A percentile compares a stretch with the other conserved stretches of the same genome.
Conservation (phyloP, 2,329 filamentous ascomycete genomes). For the Colletotrichum gloeosporioides region DNA sequence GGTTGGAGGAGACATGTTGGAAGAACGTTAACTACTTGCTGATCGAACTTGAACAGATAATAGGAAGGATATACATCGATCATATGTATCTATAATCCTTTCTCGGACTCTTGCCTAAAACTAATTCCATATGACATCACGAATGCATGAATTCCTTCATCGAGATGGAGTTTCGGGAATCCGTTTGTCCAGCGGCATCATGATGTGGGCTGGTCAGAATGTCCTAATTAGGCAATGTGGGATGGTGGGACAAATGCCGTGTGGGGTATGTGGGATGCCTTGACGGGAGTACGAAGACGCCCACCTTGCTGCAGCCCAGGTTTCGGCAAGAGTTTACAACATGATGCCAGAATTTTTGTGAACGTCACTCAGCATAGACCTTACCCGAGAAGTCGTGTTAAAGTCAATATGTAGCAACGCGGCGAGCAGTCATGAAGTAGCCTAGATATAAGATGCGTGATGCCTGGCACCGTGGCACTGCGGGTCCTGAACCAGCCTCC, state of each 20-base stretch:
- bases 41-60: rapidly evolving
- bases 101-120: rapidly evolving
- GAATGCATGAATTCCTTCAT: background rate
- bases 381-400: background rate
- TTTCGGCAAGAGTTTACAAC: rapidly evolving
- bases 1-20: background rate
- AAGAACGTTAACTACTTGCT: background rate
- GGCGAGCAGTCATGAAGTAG: background rate
- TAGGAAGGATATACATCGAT: background rate
- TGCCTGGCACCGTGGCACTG: background rate
- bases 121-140: background rate
- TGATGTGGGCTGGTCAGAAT: background rate
- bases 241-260: background rate
- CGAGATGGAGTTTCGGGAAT: background rate
- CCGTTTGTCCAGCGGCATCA: background rate
- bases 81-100: background rate
- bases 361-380: rapidly evolving
- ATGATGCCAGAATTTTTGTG: background rate
- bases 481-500: too few species aligned
- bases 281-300: background rate
- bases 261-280: background rate
- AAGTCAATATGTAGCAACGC: background rate
- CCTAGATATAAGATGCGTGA: background rate
- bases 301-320: background rate
- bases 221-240: background rate